Evolutionary conservation across 805 yeast genomes (phyloP), one percentile per base, ranked within the genome.

Genomic region (Lachancea thermotolerans): DNA sequence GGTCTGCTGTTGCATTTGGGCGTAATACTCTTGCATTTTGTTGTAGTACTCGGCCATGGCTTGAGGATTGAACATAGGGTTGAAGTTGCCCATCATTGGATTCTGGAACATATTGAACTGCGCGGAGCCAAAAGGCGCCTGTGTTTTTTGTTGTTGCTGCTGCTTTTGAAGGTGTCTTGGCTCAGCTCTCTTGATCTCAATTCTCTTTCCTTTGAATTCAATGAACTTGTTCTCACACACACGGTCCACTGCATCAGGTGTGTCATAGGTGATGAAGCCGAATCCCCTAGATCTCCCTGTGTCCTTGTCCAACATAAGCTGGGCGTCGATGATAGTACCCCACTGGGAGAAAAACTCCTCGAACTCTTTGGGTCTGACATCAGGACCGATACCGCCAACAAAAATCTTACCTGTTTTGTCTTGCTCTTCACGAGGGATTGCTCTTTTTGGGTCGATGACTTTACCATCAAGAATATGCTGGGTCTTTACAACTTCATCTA

Each of bases 251-350:
- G 96, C 96, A 38, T 84, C 90, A 17, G 95, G 95, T 15, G 95
- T 79, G 60, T 91, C 98, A 67, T 85, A 91, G 11, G 99, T 91
- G 51, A 91, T 89, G 65, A 91, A 91, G 1, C 99, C 99, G 65
- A 89, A 91, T 21, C 99, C 99, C 70, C 98, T 79, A 2, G 96
- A 88, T 60, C 95, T 79, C 48, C 98, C 97, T 3, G 97, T 86
- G 64, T 90, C 97, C 67, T 91, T 93, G 66, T 91, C 97, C 55
- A 91, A 78, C 99, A 91, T 91, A 54, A 91, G 77, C 68, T 90
- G 97, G 41, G 96, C 95, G 67, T 93, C 98, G 56, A 91, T 85
- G 47, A 91, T 90, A 35, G 80, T 79, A 55, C 97, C 98, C 66
- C 82, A 91, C 66, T 83, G 83, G 45, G 85, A 78, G 60, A 91